Evolutionary conservation across 2,329 filamentous ascomycete genomes (phyloP).

Genomic region (Fusarium sp.): DNA sequence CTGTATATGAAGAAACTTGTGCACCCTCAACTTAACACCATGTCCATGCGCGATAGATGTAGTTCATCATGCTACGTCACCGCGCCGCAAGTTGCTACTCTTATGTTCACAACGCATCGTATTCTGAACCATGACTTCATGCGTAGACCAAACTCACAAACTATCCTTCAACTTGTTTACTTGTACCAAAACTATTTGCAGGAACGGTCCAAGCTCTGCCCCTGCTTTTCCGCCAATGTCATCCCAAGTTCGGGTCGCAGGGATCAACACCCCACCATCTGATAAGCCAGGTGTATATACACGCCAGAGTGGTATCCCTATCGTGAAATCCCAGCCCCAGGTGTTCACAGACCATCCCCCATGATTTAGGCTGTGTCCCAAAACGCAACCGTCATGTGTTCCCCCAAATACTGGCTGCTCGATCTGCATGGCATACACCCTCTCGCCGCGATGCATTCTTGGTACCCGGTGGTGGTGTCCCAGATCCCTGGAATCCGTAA

Average conservation of each 20-base stretch:
- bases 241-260: background rate
- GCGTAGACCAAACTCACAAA: fast-evolving
- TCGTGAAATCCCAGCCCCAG: background rate
- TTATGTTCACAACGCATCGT: fast-evolving
- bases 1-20: background rate
- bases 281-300: conserved; percentile 17
- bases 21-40: fast-evolving
- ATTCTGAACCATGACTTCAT: background rate
- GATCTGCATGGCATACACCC: background rate
- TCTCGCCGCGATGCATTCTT: background rate
- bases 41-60: background rate
- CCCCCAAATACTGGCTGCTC: background rate
- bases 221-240: background rate
- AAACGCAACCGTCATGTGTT: background rate
- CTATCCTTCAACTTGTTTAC: fast-evolving
- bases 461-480: too few relatives aligned
- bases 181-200: fast-evolving
- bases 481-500: fast-evolving
- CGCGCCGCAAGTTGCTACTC: background rate
- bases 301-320: conserved; percentile 28
- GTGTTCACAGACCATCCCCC: conserved; percentile 1
- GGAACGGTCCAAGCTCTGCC: fast-evolving
- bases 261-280: conserved; percentile 22
- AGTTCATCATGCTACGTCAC: background rate
- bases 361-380: conserved; percentile 2